Conservation (phyloP, 2,329 filamentous ascomycete species). For the Pezicula radicicola region DNA sequence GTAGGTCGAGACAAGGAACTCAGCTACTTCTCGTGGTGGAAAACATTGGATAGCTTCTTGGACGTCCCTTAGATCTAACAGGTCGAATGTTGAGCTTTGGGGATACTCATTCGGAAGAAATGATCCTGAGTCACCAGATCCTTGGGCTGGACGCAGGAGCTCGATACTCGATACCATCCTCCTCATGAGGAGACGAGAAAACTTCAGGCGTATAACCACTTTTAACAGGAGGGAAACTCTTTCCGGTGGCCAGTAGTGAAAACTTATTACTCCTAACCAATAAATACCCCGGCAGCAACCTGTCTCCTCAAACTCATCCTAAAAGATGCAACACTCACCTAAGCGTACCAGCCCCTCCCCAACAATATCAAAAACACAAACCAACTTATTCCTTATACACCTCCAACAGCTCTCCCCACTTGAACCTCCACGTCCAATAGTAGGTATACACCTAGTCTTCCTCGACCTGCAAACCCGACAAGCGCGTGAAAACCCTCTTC, state of each 20-base stretch:
- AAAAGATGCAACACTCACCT: too few species aligned
- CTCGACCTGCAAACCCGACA: background rate
- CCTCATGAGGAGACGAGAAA: too few species aligned
- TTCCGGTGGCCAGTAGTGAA: too few species aligned
- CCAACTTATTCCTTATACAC: background rate
- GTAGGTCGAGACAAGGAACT: conserved; percentile 1
- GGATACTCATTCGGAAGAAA: too few species aligned
- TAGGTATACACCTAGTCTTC: background rate
- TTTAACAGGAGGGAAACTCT: too few species aligned
- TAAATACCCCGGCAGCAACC: too few species aligned
- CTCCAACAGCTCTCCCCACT: background rate
- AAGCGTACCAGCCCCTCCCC: background rate
- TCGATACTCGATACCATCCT: too few species aligned
- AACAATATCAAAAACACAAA: background rate
- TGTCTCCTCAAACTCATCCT: too few species aligned
- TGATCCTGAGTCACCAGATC: too few species aligned
- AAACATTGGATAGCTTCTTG: background rate
- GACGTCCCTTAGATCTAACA: background rate
- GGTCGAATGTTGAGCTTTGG: too few species aligned
- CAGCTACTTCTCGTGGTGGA: conserved; percentile 1
- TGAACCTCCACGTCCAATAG: background rate
- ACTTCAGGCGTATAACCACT: too few species aligned
- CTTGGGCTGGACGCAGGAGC: background rate
- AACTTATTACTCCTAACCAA: too few species aligned
- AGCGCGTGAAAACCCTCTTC: background rate